Evolutionary conservation across 208 protist species (phyloP).

Genomic region (Acanthamoeba culbertsoni): DNA sequence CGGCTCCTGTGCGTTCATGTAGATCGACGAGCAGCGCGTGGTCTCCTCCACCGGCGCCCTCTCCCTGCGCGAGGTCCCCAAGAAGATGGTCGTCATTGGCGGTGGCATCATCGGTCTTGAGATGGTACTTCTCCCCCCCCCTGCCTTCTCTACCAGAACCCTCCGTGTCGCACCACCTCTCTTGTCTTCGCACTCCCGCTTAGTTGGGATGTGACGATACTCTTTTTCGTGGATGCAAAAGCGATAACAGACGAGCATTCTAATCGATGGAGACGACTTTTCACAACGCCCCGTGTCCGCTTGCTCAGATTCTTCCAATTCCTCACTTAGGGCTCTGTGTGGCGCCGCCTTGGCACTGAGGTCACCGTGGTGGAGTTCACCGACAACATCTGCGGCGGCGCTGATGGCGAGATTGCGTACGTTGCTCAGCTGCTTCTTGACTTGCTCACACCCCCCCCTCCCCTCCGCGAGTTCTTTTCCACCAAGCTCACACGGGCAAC

Average conservation of each 20-base stretch:
- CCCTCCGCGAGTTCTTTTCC: not conserved
- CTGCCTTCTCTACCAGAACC: not conserved
- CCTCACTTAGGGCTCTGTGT: slow-evolving; percentile 92
- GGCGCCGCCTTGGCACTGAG: slow-evolving; percentile 95
- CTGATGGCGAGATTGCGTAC: slow-evolving; percentile 70
- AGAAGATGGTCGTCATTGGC: slow-evolving; percentile 98
- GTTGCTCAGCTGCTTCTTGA: not conserved
- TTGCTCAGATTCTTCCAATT: slow-evolving; percentile 68
- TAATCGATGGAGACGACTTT: too few relatives aligned
- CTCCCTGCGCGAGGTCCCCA: slow-evolving; percentile 92
- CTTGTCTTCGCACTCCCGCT: not conserved
- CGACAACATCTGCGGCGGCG: slow-evolving; percentile 86
- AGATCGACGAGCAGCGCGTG: slow-evolving; percentile 96
- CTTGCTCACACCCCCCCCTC: not conserved
- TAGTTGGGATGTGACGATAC: too few relatives aligned
- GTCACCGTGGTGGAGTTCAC: slow-evolving; percentile 98
- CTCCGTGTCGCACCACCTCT: not conserved
- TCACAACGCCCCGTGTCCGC: too few relatives aligned
- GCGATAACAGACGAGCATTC: too few relatives aligned
- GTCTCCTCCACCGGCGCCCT: slow-evolving; percentile 98
- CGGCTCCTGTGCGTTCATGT: not conserved
- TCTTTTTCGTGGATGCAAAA: too few relatives aligned
- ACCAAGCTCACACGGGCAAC: not conserved
- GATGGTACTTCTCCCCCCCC: slow-evolving; percentile 75
- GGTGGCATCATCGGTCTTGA: slow-evolving; percentile 99